Evolutionary conservation across 169 alveolate genomes (phyloP).

Genomic region (Cyclospora cayetanensis): DNA sequence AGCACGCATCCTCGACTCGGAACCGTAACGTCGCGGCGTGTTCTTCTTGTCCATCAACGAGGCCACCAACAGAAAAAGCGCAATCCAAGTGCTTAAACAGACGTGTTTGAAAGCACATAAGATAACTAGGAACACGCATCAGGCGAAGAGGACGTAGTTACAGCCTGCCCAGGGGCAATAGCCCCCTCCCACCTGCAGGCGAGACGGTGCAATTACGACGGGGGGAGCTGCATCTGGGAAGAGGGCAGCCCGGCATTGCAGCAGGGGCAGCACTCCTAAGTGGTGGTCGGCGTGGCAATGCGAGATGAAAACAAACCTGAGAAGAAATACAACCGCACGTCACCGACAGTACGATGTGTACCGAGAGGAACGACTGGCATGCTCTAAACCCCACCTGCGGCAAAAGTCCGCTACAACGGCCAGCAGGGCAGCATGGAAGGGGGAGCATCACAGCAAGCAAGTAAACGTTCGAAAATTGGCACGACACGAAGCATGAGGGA

Average conservation of each 20-base stretch:
- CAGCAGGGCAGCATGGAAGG: neutral
- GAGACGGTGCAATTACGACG: slow-evolving; percentile 71
- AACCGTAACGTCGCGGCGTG: no score
- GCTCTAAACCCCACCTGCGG: no score
- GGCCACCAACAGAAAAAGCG: neutral
- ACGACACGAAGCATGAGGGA: neutral
- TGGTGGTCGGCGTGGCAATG: slow-evolving; percentile 91
- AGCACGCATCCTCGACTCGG: slow-evolving; percentile 2
- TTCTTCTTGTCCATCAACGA: no score
- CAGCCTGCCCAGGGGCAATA: neutral
- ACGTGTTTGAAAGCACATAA: neutral
- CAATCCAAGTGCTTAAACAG: neutral
- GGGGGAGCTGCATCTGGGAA: slow-evolving; percentile 73
- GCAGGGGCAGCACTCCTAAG: slow-evolving; percentile 82
- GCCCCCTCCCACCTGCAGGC: slow-evolving; percentile 64
- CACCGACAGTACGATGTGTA: neutral
- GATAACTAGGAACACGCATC: neutral
- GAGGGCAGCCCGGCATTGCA: slow-evolving; percentile 75
- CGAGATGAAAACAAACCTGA: slow-evolving; percentile 84
- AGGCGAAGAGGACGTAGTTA: neutral
- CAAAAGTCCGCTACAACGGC: neutral
- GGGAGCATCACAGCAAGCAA: neutral
- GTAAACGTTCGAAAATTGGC: neutral
- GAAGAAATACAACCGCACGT: neutral
- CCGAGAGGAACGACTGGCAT: neutral